phyloP scores from a whole-genome alignment of 352 stramenopile species.

The Phytophthora quininea region DNA sequence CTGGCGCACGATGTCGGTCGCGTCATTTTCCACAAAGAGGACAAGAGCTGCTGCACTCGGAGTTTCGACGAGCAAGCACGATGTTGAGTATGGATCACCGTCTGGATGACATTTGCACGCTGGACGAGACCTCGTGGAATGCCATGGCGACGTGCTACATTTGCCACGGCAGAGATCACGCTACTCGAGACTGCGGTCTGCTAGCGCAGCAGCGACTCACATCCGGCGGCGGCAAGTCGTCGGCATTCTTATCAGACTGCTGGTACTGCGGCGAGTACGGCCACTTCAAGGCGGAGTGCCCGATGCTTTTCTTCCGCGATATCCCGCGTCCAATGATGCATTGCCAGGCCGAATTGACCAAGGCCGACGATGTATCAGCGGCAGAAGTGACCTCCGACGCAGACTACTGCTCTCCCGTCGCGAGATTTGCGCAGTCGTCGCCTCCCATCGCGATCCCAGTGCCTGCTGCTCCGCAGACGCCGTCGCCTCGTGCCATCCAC shows the following conservation, averaged over 20 bases:
- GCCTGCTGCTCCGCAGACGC: constrained; percentile 12
- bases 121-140: constrained; percentile 59
- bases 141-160: constrained; percentile 67
- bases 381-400: constrained; percentile 21
- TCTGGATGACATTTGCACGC: constrained; percentile 58
- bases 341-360: constrained; percentile 5
- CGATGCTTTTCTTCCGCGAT: constrained; percentile 64
- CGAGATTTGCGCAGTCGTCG: constrained; percentile 21
- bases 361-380: constrained; percentile 7
- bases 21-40: constrained; percentile 79
- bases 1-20: constrained; percentile 77
- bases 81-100: constrained; percentile 51
- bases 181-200: constrained; percentile 59
- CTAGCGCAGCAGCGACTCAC: constrained; percentile 29
- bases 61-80: constrained; percentile 69
- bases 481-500: constrained; percentile 24
- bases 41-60: constrained; percentile 59
- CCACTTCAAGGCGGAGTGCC: constrained; percentile 78
- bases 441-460: constrained; percentile 26
- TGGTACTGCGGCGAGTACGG: constrained; percentile 82
- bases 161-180: constrained; percentile 55
- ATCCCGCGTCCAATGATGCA: constrained; percentile 39
- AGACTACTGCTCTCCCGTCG: constrained; percentile 1
- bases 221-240: constrained; percentile 9
- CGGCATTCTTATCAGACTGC: constrained; percentile 53